A percentile compares a stretch with the other conserved stretches of the same genome.
These are phyloP conservation scores for Suillus americanus DNA, from an alignment of 768 basidiomycete species.

Conservation along the genomic window DNA sequence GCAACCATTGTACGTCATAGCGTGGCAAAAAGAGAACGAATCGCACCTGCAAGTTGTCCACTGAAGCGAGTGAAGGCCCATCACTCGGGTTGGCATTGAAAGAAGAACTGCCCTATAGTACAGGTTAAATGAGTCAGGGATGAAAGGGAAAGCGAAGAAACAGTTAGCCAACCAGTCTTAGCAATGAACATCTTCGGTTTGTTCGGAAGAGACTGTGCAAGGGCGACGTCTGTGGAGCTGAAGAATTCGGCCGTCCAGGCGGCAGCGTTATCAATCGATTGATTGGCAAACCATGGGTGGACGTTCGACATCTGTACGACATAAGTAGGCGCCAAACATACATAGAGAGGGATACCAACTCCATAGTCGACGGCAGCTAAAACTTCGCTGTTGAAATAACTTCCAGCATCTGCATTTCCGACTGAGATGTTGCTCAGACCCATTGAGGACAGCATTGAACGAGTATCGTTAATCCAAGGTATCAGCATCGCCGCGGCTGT, in stretches of 20 bases:
- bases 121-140: neutral
- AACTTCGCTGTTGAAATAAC: constrained; percentile 75
- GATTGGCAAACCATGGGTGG: constrained; percentile 92
- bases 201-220: constrained; percentile 62
- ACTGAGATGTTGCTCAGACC: constrained; percentile 66
- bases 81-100: constrained; percentile 53
- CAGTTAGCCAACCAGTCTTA: constrained; percentile 89
- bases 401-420: constrained; percentile 84
- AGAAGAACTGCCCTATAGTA: constrained; percentile 57
- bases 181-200: constrained; percentile 86
- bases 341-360: constrained; percentile 37
- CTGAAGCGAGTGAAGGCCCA: constrained; percentile 65
- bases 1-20: neutral
- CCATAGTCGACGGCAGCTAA: constrained; percentile 67
- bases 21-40: neutral
- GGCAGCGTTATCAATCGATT: constrained; percentile 64
- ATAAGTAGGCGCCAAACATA: constrained; percentile 1
- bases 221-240: constrained; percentile 55
- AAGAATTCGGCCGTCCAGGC: constrained; percentile 86
- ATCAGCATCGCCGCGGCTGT: constrained; percentile 63
- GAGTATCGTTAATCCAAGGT: constrained; percentile 65
- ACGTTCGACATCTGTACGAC: constrained; percentile 76
- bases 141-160: constrained; percentile 29
- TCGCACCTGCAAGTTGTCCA: constrained; percentile 56
- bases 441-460: constrained; percentile 51